These are phyloP conservation scores for Hypoxylon crocopeplum DNA, from an alignment of 495 filamentous ascomycete genomes.

Conservation along the genomic window DNA sequence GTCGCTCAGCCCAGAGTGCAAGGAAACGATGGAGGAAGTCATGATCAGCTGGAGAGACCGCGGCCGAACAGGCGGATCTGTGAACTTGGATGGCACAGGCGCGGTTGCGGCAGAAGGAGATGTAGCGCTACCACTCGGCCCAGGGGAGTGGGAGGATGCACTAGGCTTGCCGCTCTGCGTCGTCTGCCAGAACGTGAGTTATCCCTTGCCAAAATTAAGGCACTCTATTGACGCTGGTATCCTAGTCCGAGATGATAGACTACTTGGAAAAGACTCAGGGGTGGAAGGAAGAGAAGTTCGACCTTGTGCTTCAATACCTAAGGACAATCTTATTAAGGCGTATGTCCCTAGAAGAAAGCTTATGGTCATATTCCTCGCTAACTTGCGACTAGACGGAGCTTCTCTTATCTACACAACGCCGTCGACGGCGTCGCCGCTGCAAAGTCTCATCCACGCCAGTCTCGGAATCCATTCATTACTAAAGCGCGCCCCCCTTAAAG, in stretches of 20 bases:
- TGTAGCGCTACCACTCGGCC: slow-evolving; percentile 79
- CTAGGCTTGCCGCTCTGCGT: slow-evolving; percentile 89
- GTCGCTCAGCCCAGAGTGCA: slow-evolving; percentile 76
- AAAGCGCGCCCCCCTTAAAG: slow-evolving; percentile 82
- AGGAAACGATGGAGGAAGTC: slow-evolving; percentile 82
- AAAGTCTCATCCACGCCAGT: slow-evolving; percentile 83
- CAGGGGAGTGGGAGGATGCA: slow-evolving; percentile 93
- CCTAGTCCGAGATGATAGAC: slow-evolving; percentile 87
- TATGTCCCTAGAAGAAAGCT: slow-evolving; percentile 50
- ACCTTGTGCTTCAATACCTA: slow-evolving; percentile 87
- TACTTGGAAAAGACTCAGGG: slow-evolving; percentile 81
- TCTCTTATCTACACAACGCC: slow-evolving; percentile 90
- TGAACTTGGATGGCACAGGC: slow-evolving; percentile 56
- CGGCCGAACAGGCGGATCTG: slow-evolving; percentile 57
- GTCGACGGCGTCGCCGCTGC: slow-evolving; percentile 77
- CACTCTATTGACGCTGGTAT: slow-evolving; percentile 37
- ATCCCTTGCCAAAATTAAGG: neutral
- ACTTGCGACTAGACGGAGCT: slow-evolving; percentile 70
- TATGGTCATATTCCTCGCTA: slow-evolving; percentile 9
- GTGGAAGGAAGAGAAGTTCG: slow-evolving; percentile 95
- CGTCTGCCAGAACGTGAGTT: slow-evolving; percentile 87
- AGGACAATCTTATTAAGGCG: slow-evolving; percentile 86
- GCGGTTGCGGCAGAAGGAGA: slow-evolving; percentile 59
- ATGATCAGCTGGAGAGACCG: slow-evolving; percentile 69
- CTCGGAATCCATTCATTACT: slow-evolving; percentile 89